Percentiles rank a stretch among this genome's conserved stretches.
Conservation (phyloP, 2,329 filamentous ascomycete genomes). For the Sphaerostilbella broomeana region DNA sequence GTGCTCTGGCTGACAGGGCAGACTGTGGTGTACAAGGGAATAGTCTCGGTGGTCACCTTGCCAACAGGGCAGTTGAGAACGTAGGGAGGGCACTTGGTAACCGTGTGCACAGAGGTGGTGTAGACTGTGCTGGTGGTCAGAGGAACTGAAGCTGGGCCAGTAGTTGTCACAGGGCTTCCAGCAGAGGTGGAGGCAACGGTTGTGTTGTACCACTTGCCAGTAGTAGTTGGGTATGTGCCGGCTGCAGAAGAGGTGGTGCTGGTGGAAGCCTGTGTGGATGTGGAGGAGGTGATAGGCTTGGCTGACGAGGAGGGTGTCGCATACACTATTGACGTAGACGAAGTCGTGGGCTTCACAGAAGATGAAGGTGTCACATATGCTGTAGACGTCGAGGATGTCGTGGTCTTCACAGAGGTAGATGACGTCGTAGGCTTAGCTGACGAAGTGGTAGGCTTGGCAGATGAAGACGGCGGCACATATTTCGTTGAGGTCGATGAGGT, state of each 20-base stretch:
- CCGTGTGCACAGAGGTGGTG: slow-evolving; percentile 41
- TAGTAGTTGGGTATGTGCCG: slow-evolving; percentile 6
- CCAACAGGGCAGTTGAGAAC: slow-evolving; percentile 33
- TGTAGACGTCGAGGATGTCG: neutral
- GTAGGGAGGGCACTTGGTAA: slow-evolving; percentile 47
- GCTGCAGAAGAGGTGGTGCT: slow-evolving; percentile 1
- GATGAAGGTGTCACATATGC: too few relatives aligned
- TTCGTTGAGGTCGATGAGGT: neutral
- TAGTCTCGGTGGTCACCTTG: slow-evolving; percentile 33
- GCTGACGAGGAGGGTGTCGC: neutral
- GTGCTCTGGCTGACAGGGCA: slow-evolving; percentile 29
- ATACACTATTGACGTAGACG: neutral
- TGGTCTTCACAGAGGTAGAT: neutral
- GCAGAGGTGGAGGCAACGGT: slow-evolving; percentile 6
- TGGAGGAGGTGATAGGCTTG: neutral
- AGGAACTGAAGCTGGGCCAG: neutral
- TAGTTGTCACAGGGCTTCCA: slow-evolving; percentile 5
- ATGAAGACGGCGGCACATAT: neutral
- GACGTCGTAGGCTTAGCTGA: neutral
- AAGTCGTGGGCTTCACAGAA: neutral
- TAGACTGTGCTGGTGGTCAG: slow-evolving; percentile 34
- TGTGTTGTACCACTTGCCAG: slow-evolving; percentile 13
- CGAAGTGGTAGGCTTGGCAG: slow-evolving; percentile 7
- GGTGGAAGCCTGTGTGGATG: neutral
- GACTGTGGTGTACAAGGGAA: slow-evolving; percentile 40